Evolutionary conservation across 2,329 filamentous ascomycete genomes (phyloP).

Genomic region (Biscogniauxia sp.): DNA sequence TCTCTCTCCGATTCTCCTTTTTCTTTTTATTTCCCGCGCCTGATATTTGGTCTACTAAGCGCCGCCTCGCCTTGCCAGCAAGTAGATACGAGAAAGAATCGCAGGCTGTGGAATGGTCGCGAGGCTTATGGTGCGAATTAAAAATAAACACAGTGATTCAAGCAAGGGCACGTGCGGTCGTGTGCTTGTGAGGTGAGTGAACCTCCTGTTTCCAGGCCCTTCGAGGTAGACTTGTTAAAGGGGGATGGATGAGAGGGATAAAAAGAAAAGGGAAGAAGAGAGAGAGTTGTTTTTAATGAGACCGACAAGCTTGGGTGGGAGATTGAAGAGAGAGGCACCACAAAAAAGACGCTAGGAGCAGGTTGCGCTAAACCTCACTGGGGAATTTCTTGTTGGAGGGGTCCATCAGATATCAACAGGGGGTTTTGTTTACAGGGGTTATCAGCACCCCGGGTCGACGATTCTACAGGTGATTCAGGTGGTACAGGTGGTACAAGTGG

Average conservation of each 20-base stretch:
- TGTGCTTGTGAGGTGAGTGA: neutral
- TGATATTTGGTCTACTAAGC: slow-evolving; percentile 13
- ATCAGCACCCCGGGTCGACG: neutral
- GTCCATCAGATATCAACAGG: neutral
- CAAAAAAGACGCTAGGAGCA: neutral
- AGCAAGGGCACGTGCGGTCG: neutral
- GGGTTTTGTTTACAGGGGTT: neutral
- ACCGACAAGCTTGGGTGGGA: neutral
- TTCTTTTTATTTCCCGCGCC: slow-evolving; percentile 9
- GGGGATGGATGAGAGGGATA: neutral
- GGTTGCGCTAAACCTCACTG: neutral
- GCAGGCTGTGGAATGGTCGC: neutral
- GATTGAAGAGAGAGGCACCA: neutral
- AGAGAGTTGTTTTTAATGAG: neutral
- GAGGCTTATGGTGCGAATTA: neutral
- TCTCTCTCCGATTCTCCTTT: slow-evolving; percentile 15
- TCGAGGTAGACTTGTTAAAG: neutral
- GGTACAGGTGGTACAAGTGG: no score
- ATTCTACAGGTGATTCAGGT: neutral
- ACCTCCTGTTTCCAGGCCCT: neutral
- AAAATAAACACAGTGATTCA: neutral
- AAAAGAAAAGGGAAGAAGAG: neutral
- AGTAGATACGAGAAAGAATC: neutral
- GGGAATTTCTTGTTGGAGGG: neutral
- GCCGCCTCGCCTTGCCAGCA: slow-evolving; percentile 9